phyloP scores from a whole-genome alignment of 768 basidiomycete species.

The Lyophyllum shimeji region DNA sequence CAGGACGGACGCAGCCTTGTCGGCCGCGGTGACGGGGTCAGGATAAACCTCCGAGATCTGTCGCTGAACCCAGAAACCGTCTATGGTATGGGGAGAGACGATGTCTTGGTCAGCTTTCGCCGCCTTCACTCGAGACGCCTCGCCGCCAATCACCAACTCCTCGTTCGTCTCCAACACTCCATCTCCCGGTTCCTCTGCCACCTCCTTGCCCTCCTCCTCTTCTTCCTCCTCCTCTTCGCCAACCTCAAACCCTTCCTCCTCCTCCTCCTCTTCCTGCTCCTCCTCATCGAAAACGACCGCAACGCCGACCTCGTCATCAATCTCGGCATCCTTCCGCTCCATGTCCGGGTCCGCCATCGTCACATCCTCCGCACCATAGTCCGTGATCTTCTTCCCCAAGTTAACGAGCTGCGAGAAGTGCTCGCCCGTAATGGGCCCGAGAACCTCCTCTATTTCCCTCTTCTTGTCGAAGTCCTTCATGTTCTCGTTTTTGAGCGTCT shows the following conservation, averaged over 20 bases:
- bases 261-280: conserved; percentile 91
- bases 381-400: conserved; percentile 93
- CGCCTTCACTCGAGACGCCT: conserved; percentile 49
- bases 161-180: conserved; percentile 53
- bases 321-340: conserved; percentile 82
- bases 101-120: conserved; percentile 70
- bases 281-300: conserved; percentile 98
- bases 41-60: conserved; percentile 89
- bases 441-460: conserved; percentile 81
- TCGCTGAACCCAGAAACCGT: conserved; percentile 98
- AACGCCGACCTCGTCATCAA: conserved; percentile 96
- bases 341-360: conserved; percentile 72
- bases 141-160: conserved; percentile 79
- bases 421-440: conserved; percentile 68
- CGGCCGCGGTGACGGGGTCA: conserved; percentile 91
- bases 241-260: conserved; percentile 87
- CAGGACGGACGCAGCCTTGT: conserved; percentile 85
- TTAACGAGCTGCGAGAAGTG: conserved; percentile 79
- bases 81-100: conserved; percentile 88
- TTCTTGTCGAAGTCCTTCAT: conserved; percentile 98
- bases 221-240: conserved; percentile 80
- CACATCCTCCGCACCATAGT: conserved; percentile 90
- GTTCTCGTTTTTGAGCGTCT: conserved; percentile 83
- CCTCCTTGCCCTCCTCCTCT: conserved; percentile 56
- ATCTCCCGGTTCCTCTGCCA: conserved; percentile 42